Evolutionary conservation across 208 protist species (phyloP).

Genomic region (Acanthamoeba royreba): DNA sequence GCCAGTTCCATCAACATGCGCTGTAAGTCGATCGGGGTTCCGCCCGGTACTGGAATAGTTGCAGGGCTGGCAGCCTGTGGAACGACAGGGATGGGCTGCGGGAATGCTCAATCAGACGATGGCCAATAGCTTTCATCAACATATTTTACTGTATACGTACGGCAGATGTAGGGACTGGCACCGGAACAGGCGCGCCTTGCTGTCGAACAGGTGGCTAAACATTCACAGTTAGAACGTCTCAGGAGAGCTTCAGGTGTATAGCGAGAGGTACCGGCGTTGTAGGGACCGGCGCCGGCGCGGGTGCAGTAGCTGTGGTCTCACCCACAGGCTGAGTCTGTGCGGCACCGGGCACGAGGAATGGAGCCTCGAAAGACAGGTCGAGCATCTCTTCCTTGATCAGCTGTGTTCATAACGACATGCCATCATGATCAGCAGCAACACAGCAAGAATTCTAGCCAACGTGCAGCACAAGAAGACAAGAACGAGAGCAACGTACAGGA

Average conservation of each 20-base stretch:
- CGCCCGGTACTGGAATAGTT: not conserved
- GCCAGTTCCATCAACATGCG: not conserved
- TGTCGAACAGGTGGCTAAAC: too few species aligned
- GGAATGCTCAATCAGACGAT: too few species aligned
- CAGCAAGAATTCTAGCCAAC: not conserved
- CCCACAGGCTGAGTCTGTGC: not conserved
- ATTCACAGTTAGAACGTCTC: too few species aligned
- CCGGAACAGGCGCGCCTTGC: too few species aligned
- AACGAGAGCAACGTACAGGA: not conserved
- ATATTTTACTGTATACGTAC: too few species aligned
- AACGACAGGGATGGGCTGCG: not conserved
- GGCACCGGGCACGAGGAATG: not conserved
- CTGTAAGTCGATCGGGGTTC: not conserved
- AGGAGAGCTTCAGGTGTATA: too few species aligned
- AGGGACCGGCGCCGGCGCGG: not conserved
- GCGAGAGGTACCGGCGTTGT: not conserved
- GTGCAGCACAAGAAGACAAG: not conserved
- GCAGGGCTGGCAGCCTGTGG: not conserved
- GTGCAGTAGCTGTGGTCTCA: not conserved
- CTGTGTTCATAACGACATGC: too few species aligned
- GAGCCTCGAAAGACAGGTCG: not conserved
- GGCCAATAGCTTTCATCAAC: too few species aligned
- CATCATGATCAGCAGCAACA: too few species aligned
- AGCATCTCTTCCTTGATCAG: not conserved
- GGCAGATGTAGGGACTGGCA: too few species aligned